Percentiles rank a stretch among this genome's conserved stretches.
Evolutionary conservation across 768 basidiomycete species (phyloP).

Genomic region (Collybia sp.): DNA sequence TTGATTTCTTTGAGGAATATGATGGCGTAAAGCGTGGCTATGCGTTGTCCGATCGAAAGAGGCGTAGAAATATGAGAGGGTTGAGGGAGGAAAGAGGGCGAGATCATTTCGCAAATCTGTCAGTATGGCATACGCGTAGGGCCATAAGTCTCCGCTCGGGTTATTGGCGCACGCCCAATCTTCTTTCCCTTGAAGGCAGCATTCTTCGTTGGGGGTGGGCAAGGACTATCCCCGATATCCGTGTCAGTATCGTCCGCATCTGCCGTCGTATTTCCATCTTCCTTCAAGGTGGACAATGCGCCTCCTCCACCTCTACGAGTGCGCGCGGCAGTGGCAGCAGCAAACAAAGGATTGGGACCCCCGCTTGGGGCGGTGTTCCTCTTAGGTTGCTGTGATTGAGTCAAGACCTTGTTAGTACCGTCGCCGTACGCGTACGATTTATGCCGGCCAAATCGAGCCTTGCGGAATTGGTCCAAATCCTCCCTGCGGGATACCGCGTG

Average conservation of each 20-base stretch:
- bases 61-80: too few species aligned
- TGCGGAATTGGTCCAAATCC: constrained; percentile 90
- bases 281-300: constrained; percentile 56
- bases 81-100: not conserved
- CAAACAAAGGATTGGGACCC: constrained; percentile 52
- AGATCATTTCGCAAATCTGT: constrained; percentile 5
- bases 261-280: constrained; percentile 56
- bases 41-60: too few species aligned
- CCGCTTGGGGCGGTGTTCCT: constrained; percentile 61
- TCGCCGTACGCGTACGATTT: constrained; percentile 95
- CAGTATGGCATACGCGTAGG: constrained; percentile 51
- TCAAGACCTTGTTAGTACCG: constrained; percentile 34
- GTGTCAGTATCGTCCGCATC: constrained; percentile 74
- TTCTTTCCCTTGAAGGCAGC: constrained; percentile 55
- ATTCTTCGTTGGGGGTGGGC: constrained; percentile 70
- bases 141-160: constrained; percentile 67
- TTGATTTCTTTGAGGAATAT: constrained; percentile 2
- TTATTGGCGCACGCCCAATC: constrained; percentile 40
- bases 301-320: constrained; percentile 48
- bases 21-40: not conserved
- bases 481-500: constrained; percentile 77
- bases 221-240: constrained; percentile 83
- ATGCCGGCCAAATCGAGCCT: constrained; percentile 81
- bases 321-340: constrained; percentile 66
- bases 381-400: constrained; percentile 44